phyloP scores from a whole-genome alignment of 2,329 filamentous ascomycete genomes.

The Endothia cerciana region DNA sequence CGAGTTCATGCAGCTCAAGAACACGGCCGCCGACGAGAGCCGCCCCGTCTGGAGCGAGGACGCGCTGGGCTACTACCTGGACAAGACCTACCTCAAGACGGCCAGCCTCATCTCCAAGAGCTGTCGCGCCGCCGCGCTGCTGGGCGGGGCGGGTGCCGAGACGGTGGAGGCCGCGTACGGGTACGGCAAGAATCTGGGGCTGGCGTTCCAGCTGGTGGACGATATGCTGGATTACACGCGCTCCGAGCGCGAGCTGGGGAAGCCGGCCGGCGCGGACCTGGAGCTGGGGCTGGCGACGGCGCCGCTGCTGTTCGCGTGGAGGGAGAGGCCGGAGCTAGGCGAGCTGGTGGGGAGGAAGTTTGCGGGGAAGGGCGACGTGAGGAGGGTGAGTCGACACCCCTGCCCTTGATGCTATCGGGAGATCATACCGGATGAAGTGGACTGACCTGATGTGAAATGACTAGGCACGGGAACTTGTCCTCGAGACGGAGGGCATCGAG shows the following conservation, averaged over 20 bases:
- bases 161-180: slow-evolving; percentile 90
- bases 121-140: slow-evolving; percentile 84
- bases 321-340: slow-evolving; percentile 81
- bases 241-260: slow-evolving; percentile 82
- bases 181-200: slow-evolving; percentile 90
- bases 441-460: slow-evolving; percentile 17
- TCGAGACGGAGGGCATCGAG: slow-evolving; percentile 83
- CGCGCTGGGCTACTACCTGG: slow-evolving; percentile 88
- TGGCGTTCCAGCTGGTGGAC: slow-evolving; percentile 97
- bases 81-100: slow-evolving; percentile 98
- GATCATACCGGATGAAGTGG: background rate
- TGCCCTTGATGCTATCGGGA: background rate
- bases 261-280: slow-evolving; percentile 91
- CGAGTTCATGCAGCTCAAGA: slow-evolving; percentile 99
- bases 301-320: slow-evolving; percentile 94
- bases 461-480: slow-evolving; percentile 85
- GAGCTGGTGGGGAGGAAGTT: slow-evolving; percentile 92
- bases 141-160: slow-evolving; percentile 74
- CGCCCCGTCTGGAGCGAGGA: slow-evolving; percentile 87
- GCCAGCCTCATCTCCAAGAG: slow-evolving; percentile 96
- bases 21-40: slow-evolving; percentile 85
- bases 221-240: slow-evolving; percentile 98
- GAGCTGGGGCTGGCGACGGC: slow-evolving; percentile 93
- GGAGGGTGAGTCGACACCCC: slow-evolving; percentile 63
- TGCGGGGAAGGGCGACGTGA: slow-evolving; percentile 78